Conservation (phyloP, 495 filamentous ascomycete species). For the Aspergillus wentii region DNA sequence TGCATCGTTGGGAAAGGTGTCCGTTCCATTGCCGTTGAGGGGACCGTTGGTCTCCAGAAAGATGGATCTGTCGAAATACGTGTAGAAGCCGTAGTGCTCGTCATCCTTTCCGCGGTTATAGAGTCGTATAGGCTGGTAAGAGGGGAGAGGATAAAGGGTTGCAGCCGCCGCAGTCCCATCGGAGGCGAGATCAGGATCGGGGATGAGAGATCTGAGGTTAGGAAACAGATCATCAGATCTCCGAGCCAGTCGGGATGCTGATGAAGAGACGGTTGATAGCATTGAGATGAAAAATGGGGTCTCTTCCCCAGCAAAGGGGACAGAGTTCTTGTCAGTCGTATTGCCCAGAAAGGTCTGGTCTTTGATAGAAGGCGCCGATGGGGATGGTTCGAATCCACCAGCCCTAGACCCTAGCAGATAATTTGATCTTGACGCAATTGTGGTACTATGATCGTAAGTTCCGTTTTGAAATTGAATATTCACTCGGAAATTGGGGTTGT, state of each 20-base stretch:
- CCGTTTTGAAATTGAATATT: slow-evolving; percentile 77
- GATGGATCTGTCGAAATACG: slow-evolving; percentile 83
- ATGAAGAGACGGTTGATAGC: slow-evolving; percentile 25
- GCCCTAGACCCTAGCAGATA: slow-evolving; percentile 6
- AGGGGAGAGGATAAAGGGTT: slow-evolving; percentile 59
- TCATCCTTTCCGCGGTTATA: slow-evolving; percentile 73
- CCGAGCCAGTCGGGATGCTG: slow-evolving; percentile 18
- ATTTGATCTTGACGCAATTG: slow-evolving; percentile 17
- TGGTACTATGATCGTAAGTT: slow-evolving; percentile 42
- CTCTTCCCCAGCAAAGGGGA: slow-evolving; percentile 45
- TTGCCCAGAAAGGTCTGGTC: slow-evolving; percentile 79
- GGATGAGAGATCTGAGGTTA: slow-evolving; percentile 51
- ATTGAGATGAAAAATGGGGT: slow-evolving; percentile 50
- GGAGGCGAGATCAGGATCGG: slow-evolving; percentile 51
- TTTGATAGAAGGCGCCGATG: slow-evolving; percentile 56
- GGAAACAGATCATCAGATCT: slow-evolving; percentile 30
- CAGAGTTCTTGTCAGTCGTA: slow-evolving; percentile 69
- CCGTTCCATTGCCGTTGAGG: slow-evolving; percentile 23
- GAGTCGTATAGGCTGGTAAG: slow-evolving; percentile 75
- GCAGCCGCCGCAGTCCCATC: slow-evolving; percentile 71
- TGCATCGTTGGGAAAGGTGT: slow-evolving; percentile 46
- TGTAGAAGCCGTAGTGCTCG: slow-evolving; percentile 94
- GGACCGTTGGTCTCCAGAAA: slow-evolving; percentile 58
- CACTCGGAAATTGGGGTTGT: slow-evolving; percentile 72
- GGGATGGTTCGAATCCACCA: slow-evolving; percentile 47